Conservation (phyloP, 257 asterid genomes). For the Phtheirospermum japonicum region DNA sequence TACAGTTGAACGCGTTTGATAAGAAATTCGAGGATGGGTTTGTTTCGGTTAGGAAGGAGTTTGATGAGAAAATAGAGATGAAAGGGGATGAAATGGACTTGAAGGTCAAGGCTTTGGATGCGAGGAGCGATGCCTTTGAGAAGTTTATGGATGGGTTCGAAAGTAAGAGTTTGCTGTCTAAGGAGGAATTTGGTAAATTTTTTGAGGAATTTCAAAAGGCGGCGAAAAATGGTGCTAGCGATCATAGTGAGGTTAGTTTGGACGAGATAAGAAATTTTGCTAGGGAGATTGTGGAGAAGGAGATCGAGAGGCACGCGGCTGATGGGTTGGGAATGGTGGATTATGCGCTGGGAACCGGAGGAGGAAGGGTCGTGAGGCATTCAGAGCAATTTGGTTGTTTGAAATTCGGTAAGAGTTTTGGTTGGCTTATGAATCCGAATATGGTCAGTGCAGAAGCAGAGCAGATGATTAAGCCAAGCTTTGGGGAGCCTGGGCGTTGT, state of each 20-base stretch:
- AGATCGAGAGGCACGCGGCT: constrained; percentile 78
- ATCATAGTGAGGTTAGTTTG: constrained; percentile 40
- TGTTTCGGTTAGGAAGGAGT: constrained; percentile 46
- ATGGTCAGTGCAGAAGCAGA: constrained; percentile 41
- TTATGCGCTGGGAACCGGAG: constrained; percentile 72
- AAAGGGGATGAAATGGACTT: constrained; percentile 42
- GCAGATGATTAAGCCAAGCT: constrained; percentile 82
- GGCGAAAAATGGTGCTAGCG: constrained; percentile 30
- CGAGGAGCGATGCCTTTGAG: constrained; percentile 55
- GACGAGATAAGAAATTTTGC: constrained; percentile 70
- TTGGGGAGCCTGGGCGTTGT: constrained; percentile 98
- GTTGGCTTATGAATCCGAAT: constrained; percentile 27
- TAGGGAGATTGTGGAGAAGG: constrained; percentile 60
- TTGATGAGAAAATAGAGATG: constrained; percentile 45
- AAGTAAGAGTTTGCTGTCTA: constrained; percentile 47
- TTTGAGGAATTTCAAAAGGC: constrained; percentile 58
- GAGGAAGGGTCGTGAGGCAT: constrained; percentile 72
- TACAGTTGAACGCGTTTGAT: constrained; percentile 74
- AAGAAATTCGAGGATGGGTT: constrained; percentile 48
- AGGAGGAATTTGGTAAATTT: constrained; percentile 60
- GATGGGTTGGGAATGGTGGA: constrained; percentile 91
- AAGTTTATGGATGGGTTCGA: constrained; percentile 53
- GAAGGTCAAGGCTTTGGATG: constrained; percentile 61
- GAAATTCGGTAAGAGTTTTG: constrained; percentile 22
- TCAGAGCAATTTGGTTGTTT: constrained; percentile 52